phyloP scores from a whole-genome alignment of 148 eudicot genomes.

The Amaranthus palmeri region DNA sequence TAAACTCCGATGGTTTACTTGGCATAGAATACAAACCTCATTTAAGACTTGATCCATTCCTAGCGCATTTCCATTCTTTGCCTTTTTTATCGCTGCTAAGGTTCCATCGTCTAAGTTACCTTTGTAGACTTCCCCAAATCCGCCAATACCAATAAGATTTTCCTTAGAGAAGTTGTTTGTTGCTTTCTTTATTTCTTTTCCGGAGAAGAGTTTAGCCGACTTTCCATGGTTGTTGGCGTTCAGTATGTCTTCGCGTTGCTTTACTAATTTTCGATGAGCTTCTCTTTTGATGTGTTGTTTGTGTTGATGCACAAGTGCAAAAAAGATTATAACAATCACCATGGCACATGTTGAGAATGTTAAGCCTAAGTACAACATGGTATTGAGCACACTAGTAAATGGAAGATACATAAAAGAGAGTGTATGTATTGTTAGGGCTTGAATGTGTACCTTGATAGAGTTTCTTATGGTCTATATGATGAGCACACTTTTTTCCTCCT shows the following conservation, averaged over 20 bases:
- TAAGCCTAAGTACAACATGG: conserved; percentile 13
- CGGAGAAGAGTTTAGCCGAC: conserved; percentile 47
- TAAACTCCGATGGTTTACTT: conserved; percentile 54
- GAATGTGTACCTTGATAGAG: conserved; percentile 9
- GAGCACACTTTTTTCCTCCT: conserved; percentile 4
- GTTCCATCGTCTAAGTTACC: conserved; percentile 48
- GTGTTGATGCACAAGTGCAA: conserved; percentile 29
- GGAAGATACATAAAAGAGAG: no score
- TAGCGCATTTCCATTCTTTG: conserved; percentile 47
- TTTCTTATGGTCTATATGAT: conserved; percentile 10
- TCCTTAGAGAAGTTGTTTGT: conserved; percentile 47
- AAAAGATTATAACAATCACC: conserved; percentile 22
- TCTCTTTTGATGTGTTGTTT: conserved; percentile 25
- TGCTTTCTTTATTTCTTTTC: conserved; percentile 45
- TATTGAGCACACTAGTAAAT: no score
- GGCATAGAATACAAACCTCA: conserved; percentile 59
- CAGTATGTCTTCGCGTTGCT: conserved; percentile 49
- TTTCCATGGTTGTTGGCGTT: conserved; percentile 44
- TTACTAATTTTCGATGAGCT: conserved; percentile 32
- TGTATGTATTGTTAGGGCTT: no score
- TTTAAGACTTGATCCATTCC: conserved; percentile 56
- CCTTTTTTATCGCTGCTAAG: conserved; percentile 46
- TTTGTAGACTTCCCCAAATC: conserved; percentile 60
- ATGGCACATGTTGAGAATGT: conserved; percentile 13
- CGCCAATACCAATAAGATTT: conserved; percentile 52